Evolutionary conservation across 1,139 yeast species (phyloP).

Genomic region (Kazachstania sp.): DNA sequence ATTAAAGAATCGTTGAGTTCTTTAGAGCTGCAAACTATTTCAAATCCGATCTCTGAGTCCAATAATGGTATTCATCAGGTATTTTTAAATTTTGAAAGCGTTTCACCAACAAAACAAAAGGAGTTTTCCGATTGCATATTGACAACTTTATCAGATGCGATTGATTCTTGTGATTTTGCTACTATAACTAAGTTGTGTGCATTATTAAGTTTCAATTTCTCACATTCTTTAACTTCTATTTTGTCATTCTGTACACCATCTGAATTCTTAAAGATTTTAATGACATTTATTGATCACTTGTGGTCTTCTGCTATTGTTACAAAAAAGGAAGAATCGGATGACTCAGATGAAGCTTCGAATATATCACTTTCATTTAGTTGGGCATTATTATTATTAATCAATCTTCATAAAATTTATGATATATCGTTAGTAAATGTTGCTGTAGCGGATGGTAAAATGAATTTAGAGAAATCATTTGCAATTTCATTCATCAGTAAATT

Average conservation of each 20-base stretch:
- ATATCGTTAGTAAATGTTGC: slow-evolving; percentile 19
- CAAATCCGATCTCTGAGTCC: slow-evolving; percentile 22
- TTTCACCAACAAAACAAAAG: slow-evolving; percentile 36
- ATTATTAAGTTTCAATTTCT: slow-evolving; percentile 21
- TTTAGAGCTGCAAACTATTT: slow-evolving; percentile 47
- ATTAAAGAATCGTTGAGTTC: slow-evolving; percentile 39
- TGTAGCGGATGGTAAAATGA: slow-evolving; percentile 6
- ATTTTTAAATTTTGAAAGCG: slow-evolving; percentile 31
- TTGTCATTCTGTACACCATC: slow-evolving; percentile 21
- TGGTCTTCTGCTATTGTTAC: slow-evolving; percentile 17
- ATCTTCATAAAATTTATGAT: slow-evolving; percentile 18
- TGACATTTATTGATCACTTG: slow-evolving; percentile 21
- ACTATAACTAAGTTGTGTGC: slow-evolving; percentile 23
- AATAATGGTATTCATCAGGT: slow-evolving; percentile 36
- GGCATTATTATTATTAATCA: slow-evolving; percentile 20
- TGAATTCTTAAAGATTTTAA: slow-evolving; percentile 13
- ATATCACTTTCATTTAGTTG: slow-evolving; percentile 23
- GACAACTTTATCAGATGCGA: slow-evolving; percentile 35
- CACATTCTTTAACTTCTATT: slow-evolving; percentile 25
- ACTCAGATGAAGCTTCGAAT: slow-evolving; percentile 19
- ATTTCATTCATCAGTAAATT: slow-evolving; percentile 22
- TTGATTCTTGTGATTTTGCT: slow-evolving; percentile 27
- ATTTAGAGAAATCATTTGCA: slow-evolving; percentile 19
- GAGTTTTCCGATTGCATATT: slow-evolving; percentile 36
- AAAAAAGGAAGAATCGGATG: slow-evolving; percentile 16